Evolutionary conservation across 257 asterid genomes (phyloP).

Genomic region (Capsicum pubescens): DNA sequence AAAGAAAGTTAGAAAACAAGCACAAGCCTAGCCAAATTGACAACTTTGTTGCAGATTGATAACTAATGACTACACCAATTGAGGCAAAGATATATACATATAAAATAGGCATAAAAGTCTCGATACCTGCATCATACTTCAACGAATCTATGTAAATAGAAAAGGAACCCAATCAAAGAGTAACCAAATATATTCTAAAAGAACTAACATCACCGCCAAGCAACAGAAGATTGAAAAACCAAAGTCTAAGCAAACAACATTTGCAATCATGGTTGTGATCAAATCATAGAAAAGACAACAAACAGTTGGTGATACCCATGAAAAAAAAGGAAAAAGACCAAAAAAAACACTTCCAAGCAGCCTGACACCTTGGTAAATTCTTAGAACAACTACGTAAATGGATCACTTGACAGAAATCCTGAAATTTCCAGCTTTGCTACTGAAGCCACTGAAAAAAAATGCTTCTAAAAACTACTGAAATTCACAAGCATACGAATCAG

Average conservation of each 20-base stretch:
- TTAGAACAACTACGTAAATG: not conserved
- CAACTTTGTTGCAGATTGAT: not conserved
- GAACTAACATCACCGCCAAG: slow-evolving; percentile 11
- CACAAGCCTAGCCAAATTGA: not conserved
- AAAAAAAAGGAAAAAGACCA: not conserved
- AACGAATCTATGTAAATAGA: not conserved
- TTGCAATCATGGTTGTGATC: not conserved
- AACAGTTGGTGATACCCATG: not conserved
- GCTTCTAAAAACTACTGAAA: not conserved
- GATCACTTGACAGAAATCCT: not conserved
- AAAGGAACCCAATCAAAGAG: not conserved
- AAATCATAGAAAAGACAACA: not conserved
- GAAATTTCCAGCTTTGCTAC: not conserved
- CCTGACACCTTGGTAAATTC: not conserved
- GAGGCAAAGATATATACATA: not conserved
- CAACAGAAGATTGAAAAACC: slow-evolving; percentile 21
- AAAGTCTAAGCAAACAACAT: slow-evolving; percentile 16
- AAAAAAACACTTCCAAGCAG: not conserved
- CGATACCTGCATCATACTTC: not conserved
- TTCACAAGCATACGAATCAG: too few relatives aligned
- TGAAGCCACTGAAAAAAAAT: not conserved
- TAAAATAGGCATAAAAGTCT: not conserved
- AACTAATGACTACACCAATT: not conserved
- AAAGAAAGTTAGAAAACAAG: not conserved
- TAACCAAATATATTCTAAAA: not conserved